phyloP scores from a whole-genome alignment of 331 rosid genomes.

The Saraca asoca region DNA sequence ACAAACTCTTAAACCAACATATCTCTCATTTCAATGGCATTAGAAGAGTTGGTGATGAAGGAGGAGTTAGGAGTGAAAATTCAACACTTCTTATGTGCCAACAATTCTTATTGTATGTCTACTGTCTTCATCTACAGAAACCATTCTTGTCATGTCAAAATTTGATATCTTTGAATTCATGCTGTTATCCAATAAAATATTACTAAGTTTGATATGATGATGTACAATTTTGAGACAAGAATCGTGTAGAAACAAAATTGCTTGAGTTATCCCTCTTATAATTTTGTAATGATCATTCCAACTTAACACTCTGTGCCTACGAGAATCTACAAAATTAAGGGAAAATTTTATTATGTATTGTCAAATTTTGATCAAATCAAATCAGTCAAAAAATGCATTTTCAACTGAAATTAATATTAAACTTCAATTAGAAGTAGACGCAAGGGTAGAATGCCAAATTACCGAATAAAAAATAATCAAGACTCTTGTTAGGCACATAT shows the following conservation, averaged over 20 bases:
- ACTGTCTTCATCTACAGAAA: conserved; percentile 35
- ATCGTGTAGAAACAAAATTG: conserved; percentile 45
- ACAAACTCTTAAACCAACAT: too few relatives aligned
- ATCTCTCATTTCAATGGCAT: too few relatives aligned
- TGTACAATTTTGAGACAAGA: conserved; percentile 40
- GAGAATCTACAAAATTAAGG: conserved; percentile 11
- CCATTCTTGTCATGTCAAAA: conserved; percentile 42
- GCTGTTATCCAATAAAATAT: conserved; percentile 34
- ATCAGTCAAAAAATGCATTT: too few relatives aligned
- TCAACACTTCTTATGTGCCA: conserved; percentile 37
- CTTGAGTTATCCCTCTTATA: conserved; percentile 36
- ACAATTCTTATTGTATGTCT: conserved; percentile 20
- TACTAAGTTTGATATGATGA: conserved; percentile 43
- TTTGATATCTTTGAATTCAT: conserved; percentile 47
- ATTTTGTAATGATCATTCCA: conserved; percentile 37
- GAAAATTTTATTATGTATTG: too few relatives aligned
- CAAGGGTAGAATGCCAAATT: not conserved
- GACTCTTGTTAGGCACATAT: conserved; percentile 32
- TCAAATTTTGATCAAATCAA: too few relatives aligned
- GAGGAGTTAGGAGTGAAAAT: too few relatives aligned
- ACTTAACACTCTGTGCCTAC: not conserved
- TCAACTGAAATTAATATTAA: not conserved
- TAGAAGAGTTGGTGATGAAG: too few relatives aligned
- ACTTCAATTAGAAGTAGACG: too few relatives aligned
- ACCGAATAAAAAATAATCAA: conserved; percentile 26